Evolutionary conservation across 768 basidiomycete genomes (phyloP).

Genomic region (Lyophyllum shimeji): DNA sequence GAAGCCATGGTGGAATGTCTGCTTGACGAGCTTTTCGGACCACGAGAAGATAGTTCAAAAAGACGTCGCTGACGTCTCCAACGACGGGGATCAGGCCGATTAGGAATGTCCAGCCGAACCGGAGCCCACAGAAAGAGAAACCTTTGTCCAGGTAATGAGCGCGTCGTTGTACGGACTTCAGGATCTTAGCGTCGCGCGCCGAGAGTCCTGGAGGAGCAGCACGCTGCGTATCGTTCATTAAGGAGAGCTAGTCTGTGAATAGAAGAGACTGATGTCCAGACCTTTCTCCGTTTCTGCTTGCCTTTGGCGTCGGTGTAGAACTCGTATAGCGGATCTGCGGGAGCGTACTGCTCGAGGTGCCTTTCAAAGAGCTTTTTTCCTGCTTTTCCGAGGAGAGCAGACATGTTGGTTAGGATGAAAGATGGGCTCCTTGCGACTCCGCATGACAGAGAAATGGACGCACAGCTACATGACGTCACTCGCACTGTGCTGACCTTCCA

Average conservation of each 20-base stretch:
- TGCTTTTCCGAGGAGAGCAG: slow-evolving; percentile 37
- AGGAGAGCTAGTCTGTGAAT: not conserved
- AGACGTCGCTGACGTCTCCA: slow-evolving; percentile 63
- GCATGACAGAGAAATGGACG: no score
- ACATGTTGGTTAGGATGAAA: slow-evolving; percentile 20
- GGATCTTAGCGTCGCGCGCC: slow-evolving; percentile 68
- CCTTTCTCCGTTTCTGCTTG: slow-evolving; percentile 57
- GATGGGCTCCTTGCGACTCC: not conserved
- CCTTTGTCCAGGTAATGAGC: slow-evolving; percentile 90
- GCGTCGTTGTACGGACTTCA: slow-evolving; percentile 71
- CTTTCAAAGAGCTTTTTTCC: slow-evolving; percentile 62
- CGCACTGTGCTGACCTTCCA: no score
- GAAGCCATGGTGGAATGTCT: slow-evolving; percentile 66
- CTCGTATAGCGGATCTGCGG: slow-evolving; percentile 77
- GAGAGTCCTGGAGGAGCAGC: slow-evolving; percentile 76
- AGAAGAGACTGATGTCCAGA: slow-evolving; percentile 24
- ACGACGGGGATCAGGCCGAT: slow-evolving; percentile 73
- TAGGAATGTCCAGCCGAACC: slow-evolving; percentile 86
- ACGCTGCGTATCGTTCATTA: slow-evolving; percentile 40
- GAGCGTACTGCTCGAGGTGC: slow-evolving; percentile 66
- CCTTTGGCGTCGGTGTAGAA: slow-evolving; percentile 54
- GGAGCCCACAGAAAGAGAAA: slow-evolving; percentile 74
- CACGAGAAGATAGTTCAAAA: slow-evolving; percentile 75
- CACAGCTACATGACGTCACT: no score
- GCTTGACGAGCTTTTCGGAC: slow-evolving; percentile 73